Evolutionary conservation across 169 alveolate species (phyloP).

Genomic region (Cryptosporidium xiaoi): DNA sequence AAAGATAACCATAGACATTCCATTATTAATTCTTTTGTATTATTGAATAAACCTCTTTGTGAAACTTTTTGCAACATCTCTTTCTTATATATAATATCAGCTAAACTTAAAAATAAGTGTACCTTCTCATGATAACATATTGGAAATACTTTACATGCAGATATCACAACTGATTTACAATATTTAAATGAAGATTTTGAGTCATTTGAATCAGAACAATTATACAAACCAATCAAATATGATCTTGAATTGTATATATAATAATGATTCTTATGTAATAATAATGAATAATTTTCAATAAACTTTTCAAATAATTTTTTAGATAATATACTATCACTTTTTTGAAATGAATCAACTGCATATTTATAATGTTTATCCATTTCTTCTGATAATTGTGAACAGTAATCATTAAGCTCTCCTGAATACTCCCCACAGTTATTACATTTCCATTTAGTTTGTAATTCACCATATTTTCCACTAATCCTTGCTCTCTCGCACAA

Average conservation of each 20-base stretch:
- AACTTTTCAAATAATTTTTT: conserved; percentile 79
- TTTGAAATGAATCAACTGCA: conserved; percentile 79
- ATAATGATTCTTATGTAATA: conserved; percentile 87
- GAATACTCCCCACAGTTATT: conserved; percentile 81
- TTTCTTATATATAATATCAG: conserved; percentile 82
- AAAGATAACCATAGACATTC: conserved; percentile 63
- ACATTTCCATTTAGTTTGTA: conserved; percentile 82
- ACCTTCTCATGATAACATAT: conserved; percentile 85
- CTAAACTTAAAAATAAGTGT: conserved; percentile 83
- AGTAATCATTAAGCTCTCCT: conserved; percentile 56
- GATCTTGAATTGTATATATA: conserved; percentile 84
- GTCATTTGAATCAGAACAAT: conserved; percentile 81
- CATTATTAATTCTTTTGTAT: conserved; percentile 59
- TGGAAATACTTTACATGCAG: conserved; percentile 88
- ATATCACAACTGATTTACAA: conserved; percentile 82
- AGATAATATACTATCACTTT: conserved; percentile 82
- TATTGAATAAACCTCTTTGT: conserved; percentile 55
- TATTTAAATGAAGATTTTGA: conserved; percentile 77
- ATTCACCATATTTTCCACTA: conserved; percentile 27
- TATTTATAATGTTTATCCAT: conserved; percentile 74
- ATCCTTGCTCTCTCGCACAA: conserved; percentile 72
- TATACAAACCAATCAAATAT: conserved; percentile 86
- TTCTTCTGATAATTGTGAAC: conserved; percentile 77
- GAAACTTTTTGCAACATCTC: conserved; percentile 71
- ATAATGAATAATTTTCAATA: conserved; percentile 80